Conservation (phyloP, 2,329 filamentous ascomycete genomes). For the Plectosphaerella sp. region DNA sequence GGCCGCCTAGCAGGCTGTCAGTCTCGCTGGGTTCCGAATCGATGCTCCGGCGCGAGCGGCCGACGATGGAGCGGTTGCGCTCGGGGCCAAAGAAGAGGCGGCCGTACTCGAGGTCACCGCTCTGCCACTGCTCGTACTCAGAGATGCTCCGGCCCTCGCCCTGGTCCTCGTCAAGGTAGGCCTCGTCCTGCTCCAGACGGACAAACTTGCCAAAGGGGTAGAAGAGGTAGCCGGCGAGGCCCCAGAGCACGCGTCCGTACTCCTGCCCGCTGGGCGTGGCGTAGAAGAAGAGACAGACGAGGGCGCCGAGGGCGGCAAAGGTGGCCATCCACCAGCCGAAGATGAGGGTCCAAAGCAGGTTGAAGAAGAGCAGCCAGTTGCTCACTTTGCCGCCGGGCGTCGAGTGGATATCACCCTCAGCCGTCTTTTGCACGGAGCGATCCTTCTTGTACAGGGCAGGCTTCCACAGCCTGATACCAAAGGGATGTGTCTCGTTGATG, state of each 20-base stretch:
- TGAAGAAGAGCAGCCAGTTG: constrained; percentile 81
- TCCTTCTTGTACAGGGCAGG: constrained; percentile 97
- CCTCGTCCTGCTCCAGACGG: constrained; percentile 86
- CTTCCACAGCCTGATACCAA: constrained; percentile 98
- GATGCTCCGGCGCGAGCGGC: constrained; percentile 80
- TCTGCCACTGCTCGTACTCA: constrained; percentile 99
- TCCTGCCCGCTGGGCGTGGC: constrained; percentile 76
- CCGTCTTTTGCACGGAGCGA: constrained; percentile 91
- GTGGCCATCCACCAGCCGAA: constrained; percentile 96
- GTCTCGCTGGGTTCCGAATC: constrained; percentile 82
- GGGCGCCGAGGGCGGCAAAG: constrained; percentile 67
- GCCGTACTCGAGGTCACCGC: constrained; percentile 91
- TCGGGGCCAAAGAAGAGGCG: constrained; percentile 92
- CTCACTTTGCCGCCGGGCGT: constrained; percentile 84
- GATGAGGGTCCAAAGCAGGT: constrained; percentile 81
- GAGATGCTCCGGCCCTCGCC: constrained; percentile 95
- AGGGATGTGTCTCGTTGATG: constrained; percentile 98
- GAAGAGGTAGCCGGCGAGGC: constrained; percentile 79
- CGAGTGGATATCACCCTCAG: constrained; percentile 95
- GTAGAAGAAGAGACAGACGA: constrained; percentile 74
- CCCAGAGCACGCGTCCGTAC: constrained; percentile 82
- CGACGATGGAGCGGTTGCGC: constrained; percentile 72
- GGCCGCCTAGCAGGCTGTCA: constrained; percentile 80
- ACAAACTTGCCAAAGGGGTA: constrained; percentile 98
- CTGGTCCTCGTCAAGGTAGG: constrained; percentile 89